Percentiles rank a stretch among this genome's conserved stretches.
phyloP scores from a whole-genome alignment of 2,329 filamentous ascomycete genomes.

The Seiridium cupressi region DNA sequence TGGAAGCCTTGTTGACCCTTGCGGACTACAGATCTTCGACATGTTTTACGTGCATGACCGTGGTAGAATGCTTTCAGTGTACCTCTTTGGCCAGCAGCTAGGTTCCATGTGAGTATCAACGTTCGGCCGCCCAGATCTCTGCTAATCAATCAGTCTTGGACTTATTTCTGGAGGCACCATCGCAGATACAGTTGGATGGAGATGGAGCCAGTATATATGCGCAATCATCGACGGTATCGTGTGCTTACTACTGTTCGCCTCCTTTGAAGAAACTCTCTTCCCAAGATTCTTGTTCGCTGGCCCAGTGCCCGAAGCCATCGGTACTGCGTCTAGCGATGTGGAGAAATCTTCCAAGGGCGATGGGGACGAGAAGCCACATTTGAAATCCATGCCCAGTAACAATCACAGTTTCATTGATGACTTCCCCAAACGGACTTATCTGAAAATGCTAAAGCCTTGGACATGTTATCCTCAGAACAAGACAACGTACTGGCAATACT shows the following conservation, averaged over 20 bases:
- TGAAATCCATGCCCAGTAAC: not conserved
- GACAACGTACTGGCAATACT: constrained; percentile 3
- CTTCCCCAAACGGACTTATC: not conserved
- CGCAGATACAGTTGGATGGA: not conserved
- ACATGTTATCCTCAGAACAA: not conserved
- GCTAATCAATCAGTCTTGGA: not conserved
- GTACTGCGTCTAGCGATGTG: not conserved
- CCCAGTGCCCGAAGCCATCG: not conserved
- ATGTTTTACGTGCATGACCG: constrained; percentile 37
- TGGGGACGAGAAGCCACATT: not conserved
- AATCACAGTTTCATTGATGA: not conserved
- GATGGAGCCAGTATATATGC: constrained; percentile 1
- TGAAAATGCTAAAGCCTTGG: not conserved
- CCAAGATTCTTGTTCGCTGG: not conserved
- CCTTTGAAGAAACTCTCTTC: not conserved
- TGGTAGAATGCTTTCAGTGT: constrained; percentile 32
- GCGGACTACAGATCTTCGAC: constrained; percentile 27
- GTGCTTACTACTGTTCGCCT: not conserved
- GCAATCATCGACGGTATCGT: not conserved
- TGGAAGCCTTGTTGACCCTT: not conserved
- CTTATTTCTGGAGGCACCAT: not conserved
- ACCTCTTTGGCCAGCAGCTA: constrained; percentile 37
- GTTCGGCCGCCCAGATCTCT: no score
- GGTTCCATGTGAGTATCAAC: constrained; percentile 25
- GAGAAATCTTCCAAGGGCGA: not conserved